Evolutionary conservation across 257 asterid species (phyloP).

Genomic region (Vinca minor): DNA sequence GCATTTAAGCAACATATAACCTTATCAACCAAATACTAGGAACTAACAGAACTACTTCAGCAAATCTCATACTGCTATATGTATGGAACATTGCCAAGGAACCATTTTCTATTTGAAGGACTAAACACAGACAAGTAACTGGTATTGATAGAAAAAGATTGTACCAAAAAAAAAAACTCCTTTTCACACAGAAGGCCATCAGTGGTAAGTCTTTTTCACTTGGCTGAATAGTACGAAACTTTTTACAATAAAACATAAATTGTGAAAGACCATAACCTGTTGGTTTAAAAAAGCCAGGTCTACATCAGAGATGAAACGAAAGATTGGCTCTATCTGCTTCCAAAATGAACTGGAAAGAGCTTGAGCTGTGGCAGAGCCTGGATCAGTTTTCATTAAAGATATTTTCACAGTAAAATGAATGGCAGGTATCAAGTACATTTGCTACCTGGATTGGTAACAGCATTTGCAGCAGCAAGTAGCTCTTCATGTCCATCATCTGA

Average conservation of each 20-base stretch:
- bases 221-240: not conserved
- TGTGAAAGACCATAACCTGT: constrained; percentile 43
- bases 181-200: not conserved
- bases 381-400: constrained; percentile 20
- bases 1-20: not conserved
- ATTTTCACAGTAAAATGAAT: constrained; percentile 12
- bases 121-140: not conserved
- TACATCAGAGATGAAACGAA: constrained; percentile 57
- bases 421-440: constrained; percentile 1
- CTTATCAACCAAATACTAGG: not conserved
- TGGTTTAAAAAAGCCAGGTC: constrained; percentile 60
- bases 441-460: constrained; percentile 65
- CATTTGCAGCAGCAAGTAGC: constrained; percentile 85
- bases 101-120: not conserved
- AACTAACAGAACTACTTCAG: not conserved
- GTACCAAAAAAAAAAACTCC: not conserved
- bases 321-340: constrained; percentile 72
- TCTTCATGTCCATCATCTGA: constrained; percentile 87
- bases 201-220: not conserved
- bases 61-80: not conserved
- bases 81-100: not conserved
- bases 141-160: not conserved
- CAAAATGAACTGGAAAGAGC: constrained; percentile 71
- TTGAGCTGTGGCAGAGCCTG: constrained; percentile 46
- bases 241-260: not conserved